Evolutionary conservation across 345 rosid species (phyloP).

Genomic region (Salix arbutifolia): DNA sequence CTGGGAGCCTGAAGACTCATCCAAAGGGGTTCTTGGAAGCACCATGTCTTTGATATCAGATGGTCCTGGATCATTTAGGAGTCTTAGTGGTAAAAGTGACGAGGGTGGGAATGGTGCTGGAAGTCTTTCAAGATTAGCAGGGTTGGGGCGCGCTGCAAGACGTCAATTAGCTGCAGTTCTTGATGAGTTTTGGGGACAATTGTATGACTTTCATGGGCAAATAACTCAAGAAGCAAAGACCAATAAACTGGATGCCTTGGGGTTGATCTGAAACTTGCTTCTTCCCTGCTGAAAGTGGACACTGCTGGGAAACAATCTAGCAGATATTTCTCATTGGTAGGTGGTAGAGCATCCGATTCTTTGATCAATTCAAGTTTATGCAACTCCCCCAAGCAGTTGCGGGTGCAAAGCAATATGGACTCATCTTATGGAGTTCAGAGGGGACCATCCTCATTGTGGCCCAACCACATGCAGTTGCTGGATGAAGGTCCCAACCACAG

Average conservation of each 20-base stretch:
- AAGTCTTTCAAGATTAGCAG: conserved; percentile 90
- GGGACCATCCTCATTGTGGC: conserved; percentile 51
- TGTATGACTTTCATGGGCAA: conserved; percentile 78
- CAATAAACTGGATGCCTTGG: conserved; percentile 56
- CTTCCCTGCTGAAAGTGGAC: conserved; percentile 45
- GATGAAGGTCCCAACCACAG: conserved; percentile 45
- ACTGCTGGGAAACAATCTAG: conserved; percentile 42
- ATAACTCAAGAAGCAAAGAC: conserved; percentile 59
- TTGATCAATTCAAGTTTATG: conserved; percentile 40
- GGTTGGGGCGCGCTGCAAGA: conserved; percentile 94
- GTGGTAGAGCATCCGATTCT: conserved; percentile 59
- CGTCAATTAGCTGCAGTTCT: conserved; percentile 68
- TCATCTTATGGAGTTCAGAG: conserved; percentile 55
- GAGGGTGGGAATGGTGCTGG: conserved; percentile 81
- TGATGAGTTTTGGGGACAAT: conserved; percentile 93
- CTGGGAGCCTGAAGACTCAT: conserved; percentile 67
- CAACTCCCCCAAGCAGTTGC: conserved; percentile 57
- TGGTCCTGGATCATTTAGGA: conserved; percentile 80
- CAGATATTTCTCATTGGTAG: conserved; percentile 43
- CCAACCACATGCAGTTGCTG: conserved; percentile 49
- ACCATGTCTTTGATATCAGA: conserved; percentile 43
- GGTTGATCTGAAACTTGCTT: conserved; percentile 40
- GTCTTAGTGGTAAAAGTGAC: conserved; percentile 74
- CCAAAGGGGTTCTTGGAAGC: conserved; percentile 50
- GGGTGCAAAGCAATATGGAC: conserved; percentile 49